Percentiles rank a stretch among this genome's conserved stretches.
Conservation (phyloP, 2,329 filamentous ascomycete species). For the Ophiocordyceps sinensis region DNA sequence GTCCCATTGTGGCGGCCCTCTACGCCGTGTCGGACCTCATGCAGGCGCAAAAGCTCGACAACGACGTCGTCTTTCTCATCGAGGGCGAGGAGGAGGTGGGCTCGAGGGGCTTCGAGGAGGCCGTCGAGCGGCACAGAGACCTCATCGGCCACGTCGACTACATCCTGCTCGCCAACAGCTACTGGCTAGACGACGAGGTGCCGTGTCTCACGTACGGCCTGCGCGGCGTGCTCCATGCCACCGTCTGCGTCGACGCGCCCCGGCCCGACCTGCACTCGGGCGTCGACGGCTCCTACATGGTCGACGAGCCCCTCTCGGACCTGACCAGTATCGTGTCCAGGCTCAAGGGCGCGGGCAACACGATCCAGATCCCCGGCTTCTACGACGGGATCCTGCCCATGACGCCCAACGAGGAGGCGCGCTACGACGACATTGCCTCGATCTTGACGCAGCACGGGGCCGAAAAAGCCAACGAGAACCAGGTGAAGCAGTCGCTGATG, state of each 20-base stretch:
- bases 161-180: slow-evolving; percentile 91
- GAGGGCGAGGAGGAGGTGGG: slow-evolving; percentile 96
- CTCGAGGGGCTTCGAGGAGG: slow-evolving; percentile 77
- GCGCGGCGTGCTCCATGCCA: slow-evolving; percentile 85
- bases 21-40: slow-evolving; percentile 86
- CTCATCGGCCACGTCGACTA: slow-evolving; percentile 86
- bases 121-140: slow-evolving; percentile 64
- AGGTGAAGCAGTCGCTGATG: slow-evolving; percentile 76
- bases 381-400: slow-evolving; percentile 72
- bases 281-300: slow-evolving; percentile 83
- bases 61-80: slow-evolving; percentile 86
- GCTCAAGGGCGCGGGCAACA: slow-evolving; percentile 67
- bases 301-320: slow-evolving; percentile 86
- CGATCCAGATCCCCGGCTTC: slow-evolving; percentile 74
- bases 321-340: slow-evolving; percentile 70
- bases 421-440: slow-evolving; percentile 73
- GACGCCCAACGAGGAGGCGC: slow-evolving; percentile 58
- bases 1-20: slow-evolving; percentile 82
- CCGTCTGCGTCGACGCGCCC: slow-evolving; percentile 71
- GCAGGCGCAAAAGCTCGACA: slow-evolving; percentile 67
- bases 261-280: slow-evolving; percentile 87
- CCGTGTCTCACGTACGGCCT: slow-evolving; percentile 92
- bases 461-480: slow-evolving; percentile 40
- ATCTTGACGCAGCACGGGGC: slow-evolving; percentile 62
- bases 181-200: slow-evolving; percentile 94